A percentile compares a stretch with the other conserved stretches of the same genome.
Evolutionary conservation across 1,139 yeast species (phyloP).

Genomic region (Hanseniaspora uvarum): DNA sequence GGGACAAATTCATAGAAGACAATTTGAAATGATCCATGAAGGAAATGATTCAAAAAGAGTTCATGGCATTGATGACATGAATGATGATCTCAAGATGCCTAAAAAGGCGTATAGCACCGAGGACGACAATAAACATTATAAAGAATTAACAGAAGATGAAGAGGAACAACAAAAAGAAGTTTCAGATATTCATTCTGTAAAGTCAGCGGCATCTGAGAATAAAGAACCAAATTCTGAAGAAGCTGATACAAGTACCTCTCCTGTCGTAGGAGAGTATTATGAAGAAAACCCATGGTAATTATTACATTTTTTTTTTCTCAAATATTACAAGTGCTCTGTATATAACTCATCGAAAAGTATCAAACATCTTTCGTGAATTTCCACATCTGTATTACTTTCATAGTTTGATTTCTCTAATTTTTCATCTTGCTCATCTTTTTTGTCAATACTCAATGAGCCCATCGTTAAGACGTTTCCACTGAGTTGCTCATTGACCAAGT

Average conservation of each 20-base stretch:
- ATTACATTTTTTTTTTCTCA: not conserved
- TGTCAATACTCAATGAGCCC: not conserved
- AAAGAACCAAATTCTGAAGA: slow-evolving; percentile 1
- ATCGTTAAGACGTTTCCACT: not conserved
- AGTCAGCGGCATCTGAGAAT: not conserved
- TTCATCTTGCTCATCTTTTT: not conserved
- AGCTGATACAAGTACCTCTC: slow-evolving; percentile 16
- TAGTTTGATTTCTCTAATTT: not conserved
- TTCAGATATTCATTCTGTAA: not conserved
- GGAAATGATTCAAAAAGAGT: not conserved
- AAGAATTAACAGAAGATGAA: not conserved
- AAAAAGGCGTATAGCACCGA: slow-evolving; percentile 24
- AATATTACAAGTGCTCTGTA: not conserved
- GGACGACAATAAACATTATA: not conserved
- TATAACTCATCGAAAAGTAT: slow-evolving; percentile 10
- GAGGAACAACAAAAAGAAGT: not conserved
- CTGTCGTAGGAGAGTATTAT: slow-evolving; percentile 23
- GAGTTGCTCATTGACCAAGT: slow-evolving; percentile 14
- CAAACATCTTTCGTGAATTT: slow-evolving; percentile 15
- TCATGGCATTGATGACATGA: slow-evolving; percentile 9
- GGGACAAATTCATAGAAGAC: slow-evolving; percentile 6
- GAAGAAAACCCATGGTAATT: slow-evolving; percentile 31
- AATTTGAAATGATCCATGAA: slow-evolving; percentile 5
- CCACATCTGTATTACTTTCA: not conserved
- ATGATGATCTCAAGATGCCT: slow-evolving; percentile 22